Conservation (phyloP, 2,329 filamentous ascomycete species). For the Pochonia chlamydosporia region DNA sequence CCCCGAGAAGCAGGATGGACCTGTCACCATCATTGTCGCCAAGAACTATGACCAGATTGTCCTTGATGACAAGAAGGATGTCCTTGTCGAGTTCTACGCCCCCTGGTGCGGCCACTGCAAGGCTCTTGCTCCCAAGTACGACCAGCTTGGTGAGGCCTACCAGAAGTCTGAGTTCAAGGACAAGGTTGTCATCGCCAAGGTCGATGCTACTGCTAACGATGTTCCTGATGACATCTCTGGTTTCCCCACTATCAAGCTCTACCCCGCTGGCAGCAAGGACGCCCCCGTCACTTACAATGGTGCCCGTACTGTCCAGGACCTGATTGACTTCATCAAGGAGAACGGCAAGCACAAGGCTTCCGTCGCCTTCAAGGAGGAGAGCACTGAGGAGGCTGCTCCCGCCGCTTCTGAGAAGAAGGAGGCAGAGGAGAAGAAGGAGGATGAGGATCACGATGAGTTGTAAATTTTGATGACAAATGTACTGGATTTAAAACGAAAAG, state of each 20-base stretch:
- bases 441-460: slow-evolving; percentile 59
- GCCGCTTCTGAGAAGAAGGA: slow-evolving; percentile 45
- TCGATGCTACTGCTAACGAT: slow-evolving; percentile 93
- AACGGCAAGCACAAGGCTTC: slow-evolving; percentile 86
- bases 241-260: slow-evolving; percentile 99
- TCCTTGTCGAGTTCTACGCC: slow-evolving; percentile 96
- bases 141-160: slow-evolving; percentile 78
- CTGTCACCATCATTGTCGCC: slow-evolving; percentile 84
- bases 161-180: slow-evolving; percentile 71
- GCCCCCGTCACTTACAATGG: slow-evolving; percentile 82
- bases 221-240: slow-evolving; percentile 94
- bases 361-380: slow-evolving; percentile 50
- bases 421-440: slow-evolving; percentile 36
- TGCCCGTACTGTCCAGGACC: slow-evolving; percentile 82
- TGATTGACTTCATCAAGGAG: slow-evolving; percentile 88
- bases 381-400: slow-evolving; percentile 48
- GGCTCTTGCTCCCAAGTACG: slow-evolving; percentile 92
- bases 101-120: slow-evolving; percentile 99
- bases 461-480: slow-evolving; percentile 38
- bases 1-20: slow-evolving; percentile 85
- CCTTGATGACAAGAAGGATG: slow-evolving; percentile 91
- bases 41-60: slow-evolving; percentile 91
- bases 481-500: slow-evolving; percentile 15
- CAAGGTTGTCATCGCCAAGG: slow-evolving; percentile 91
- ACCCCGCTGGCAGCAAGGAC: slow-evolving; percentile 82